These are phyloP conservation scores for Ophiognomonia clavigignenti-juglandacearum DNA, from an alignment of 2,329 filamentous ascomycete species.

Conservation along the genomic window DNA sequence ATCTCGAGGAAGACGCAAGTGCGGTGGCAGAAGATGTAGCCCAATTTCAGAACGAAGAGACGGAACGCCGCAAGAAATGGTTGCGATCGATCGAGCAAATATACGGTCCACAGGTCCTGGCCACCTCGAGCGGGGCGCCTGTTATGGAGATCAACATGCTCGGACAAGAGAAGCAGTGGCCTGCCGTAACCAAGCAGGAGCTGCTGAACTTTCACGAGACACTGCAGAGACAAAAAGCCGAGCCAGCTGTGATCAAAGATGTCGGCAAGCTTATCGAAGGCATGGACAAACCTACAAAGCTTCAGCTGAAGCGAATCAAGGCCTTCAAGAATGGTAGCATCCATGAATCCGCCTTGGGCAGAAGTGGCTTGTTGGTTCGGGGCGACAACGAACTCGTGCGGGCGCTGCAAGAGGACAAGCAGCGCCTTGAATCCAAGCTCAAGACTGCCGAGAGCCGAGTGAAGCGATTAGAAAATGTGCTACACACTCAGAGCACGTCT, in stretches of 20 bases:
- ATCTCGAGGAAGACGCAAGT: slow-evolving; percentile 81
- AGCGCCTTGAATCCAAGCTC: slow-evolving; percentile 65
- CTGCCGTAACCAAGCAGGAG: slow-evolving; percentile 68
- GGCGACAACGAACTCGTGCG: slow-evolving; percentile 80
- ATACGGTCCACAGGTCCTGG: slow-evolving; percentile 58
- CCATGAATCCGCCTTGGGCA: slow-evolving; percentile 83
- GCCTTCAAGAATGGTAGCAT: slow-evolving; percentile 96
- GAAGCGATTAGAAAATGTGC: slow-evolving; percentile 81
- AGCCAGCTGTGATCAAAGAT: slow-evolving; percentile 64
- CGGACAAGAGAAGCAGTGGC: slow-evolving; percentile 78
- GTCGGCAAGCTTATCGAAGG: slow-evolving; percentile 73
- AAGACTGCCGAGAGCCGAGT: slow-evolving; percentile 86
- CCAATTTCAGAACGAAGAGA: slow-evolving; percentile 86
- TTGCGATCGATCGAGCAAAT: slow-evolving; percentile 76
- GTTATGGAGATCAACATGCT: slow-evolving; percentile 82
- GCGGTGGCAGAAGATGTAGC: slow-evolving; percentile 91
- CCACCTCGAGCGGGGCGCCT: slow-evolving; percentile 63
- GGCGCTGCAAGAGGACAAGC: slow-evolving; percentile 78
- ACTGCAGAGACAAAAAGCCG: slow-evolving; percentile 60
- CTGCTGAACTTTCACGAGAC: slow-evolving; percentile 67
- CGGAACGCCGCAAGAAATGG: slow-evolving; percentile 85
- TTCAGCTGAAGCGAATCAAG: slow-evolving; percentile 81
- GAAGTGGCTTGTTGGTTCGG: slow-evolving; percentile 76
- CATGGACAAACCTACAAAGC: slow-evolving; percentile 74
- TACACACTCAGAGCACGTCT: slow-evolving; percentile 73